Percentiles rank a stretch among this genome's conserved stretches.
Conservation (phyloP, 768 basidiomycete genomes). For the Mycena epipterygia region DNA sequence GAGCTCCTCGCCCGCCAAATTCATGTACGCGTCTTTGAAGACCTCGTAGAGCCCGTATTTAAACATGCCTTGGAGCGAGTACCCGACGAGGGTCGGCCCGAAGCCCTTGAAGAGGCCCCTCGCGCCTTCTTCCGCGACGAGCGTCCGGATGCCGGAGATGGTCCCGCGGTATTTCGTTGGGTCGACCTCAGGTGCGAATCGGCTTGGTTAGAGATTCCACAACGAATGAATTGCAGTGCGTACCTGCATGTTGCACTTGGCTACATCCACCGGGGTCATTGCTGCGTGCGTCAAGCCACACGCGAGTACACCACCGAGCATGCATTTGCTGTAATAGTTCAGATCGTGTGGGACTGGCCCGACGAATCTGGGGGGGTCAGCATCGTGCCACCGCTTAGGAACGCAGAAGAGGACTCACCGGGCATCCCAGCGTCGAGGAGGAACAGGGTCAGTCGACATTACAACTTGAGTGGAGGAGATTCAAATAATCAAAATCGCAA, state of each 20-base stretch:
- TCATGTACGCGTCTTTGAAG: slow-evolving; percentile 94
- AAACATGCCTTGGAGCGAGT: slow-evolving; percentile 96
- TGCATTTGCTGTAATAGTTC: slow-evolving; percentile 84
- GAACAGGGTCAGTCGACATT: too few relatives aligned
- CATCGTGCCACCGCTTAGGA: too few relatives aligned
- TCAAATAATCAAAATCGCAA: too few relatives aligned
- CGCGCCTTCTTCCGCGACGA: slow-evolving; percentile 84
- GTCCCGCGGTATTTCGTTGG: slow-evolving; percentile 81
- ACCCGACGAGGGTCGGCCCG: slow-evolving; percentile 92
- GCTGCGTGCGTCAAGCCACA: slow-evolving; percentile 90
- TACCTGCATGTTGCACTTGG: slow-evolving; percentile 93
- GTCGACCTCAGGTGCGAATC: slow-evolving; percentile 67
- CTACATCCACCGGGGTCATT: slow-evolving; percentile 88
- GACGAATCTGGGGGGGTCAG: too few relatives aligned
- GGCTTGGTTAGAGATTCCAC: slow-evolving; percentile 2
- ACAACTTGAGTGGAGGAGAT: too few relatives aligned
- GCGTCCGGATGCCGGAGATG: slow-evolving; percentile 67
- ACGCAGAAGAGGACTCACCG: too few relatives aligned
- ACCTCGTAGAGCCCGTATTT: slow-evolving; percentile 97
- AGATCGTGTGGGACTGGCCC: slow-evolving; percentile 83
- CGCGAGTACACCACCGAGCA: slow-evolving; percentile 88
- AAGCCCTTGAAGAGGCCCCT: slow-evolving; percentile 94
- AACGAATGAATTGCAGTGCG: slow-evolving; percentile 33
- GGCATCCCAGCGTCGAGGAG: too few relatives aligned
- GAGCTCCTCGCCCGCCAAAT: slow-evolving; percentile 86